These are phyloP conservation scores for Chytriomyces sp. DNA, from an alignment of 192 early-diverging fungal genomes.

Conservation along the genomic window DNA sequence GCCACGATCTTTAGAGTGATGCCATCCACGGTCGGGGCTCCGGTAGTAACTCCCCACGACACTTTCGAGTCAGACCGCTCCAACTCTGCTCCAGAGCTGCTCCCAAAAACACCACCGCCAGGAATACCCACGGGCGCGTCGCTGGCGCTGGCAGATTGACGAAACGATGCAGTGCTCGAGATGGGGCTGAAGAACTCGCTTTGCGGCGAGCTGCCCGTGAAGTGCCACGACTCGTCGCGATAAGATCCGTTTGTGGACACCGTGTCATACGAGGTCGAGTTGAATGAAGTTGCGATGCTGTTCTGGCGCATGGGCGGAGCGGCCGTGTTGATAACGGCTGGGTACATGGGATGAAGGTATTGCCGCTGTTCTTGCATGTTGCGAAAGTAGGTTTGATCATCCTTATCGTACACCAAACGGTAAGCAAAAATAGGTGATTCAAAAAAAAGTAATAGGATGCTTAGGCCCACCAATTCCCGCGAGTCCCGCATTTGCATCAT, in stretches of 20 bases:
- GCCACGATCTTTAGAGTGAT: no score
- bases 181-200: background rate
- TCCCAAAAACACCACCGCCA: constrained; percentile 1
- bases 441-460: no score
- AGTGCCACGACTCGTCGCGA: background rate
- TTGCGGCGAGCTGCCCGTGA: background rate
- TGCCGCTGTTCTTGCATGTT: background rate
- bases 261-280: background rate
- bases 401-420: background rate
- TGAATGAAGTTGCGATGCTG: background rate
- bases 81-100: background rate
- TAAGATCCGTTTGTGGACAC: background rate
- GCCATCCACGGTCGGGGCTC: background rate
- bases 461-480: no score
- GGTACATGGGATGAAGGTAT: background rate
- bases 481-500: background rate
- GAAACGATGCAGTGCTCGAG: background rate
- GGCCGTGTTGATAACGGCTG: background rate
- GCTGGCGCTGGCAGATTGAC: background rate
- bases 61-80: background rate
- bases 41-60: background rate
- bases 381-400: background rate
- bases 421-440: no score
- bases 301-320: background rate
- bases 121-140: background rate